Conservation (phyloP, 352 stramenopile genomes). For the Pythium myriotylum region DNA sequence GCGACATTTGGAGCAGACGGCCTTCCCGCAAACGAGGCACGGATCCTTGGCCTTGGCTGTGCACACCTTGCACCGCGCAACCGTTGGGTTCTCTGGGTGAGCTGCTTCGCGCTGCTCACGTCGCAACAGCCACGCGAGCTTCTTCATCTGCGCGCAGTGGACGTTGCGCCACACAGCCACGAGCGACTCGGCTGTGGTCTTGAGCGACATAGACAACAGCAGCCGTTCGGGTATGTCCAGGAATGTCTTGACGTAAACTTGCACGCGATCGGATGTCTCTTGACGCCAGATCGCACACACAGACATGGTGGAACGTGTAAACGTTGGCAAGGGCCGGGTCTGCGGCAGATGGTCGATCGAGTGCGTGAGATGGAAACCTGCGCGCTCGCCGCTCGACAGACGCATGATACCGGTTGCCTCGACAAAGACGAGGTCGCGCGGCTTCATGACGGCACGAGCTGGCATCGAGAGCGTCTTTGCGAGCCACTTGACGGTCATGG, state of each 20-base stretch:
- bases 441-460: constrained; percentile 45
- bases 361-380: constrained; percentile 61
- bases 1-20: constrained; percentile 24
- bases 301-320: constrained; percentile 36
- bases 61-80: constrained; percentile 22
- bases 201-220: constrained; percentile 3
- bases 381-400: constrained; percentile 42
- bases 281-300: constrained; percentile 47
- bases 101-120: background rate
- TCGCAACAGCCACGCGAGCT: constrained; percentile 24
- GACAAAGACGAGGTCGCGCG: constrained; percentile 59
- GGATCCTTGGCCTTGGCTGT: constrained; percentile 24
- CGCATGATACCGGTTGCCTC: constrained; percentile 44
- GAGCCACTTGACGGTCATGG: constrained; percentile 34
- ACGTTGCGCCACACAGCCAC: constrained; percentile 25
- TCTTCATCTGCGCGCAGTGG: constrained; percentile 33
- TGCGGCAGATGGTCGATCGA: constrained; percentile 37
- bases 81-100: background rate
- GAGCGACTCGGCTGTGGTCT: constrained; percentile 21
- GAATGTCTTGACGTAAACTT: constrained; percentile 25
- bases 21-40: constrained; percentile 20
- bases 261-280: constrained; percentile 10
- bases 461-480: constrained; percentile 18
- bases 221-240: constrained; percentile 21
- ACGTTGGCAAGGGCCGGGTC: constrained; percentile 18